Base-by-base conservation (phyloP, 768 basidiomycete genomes). In the Fibroporia radiculosa region DNA sequence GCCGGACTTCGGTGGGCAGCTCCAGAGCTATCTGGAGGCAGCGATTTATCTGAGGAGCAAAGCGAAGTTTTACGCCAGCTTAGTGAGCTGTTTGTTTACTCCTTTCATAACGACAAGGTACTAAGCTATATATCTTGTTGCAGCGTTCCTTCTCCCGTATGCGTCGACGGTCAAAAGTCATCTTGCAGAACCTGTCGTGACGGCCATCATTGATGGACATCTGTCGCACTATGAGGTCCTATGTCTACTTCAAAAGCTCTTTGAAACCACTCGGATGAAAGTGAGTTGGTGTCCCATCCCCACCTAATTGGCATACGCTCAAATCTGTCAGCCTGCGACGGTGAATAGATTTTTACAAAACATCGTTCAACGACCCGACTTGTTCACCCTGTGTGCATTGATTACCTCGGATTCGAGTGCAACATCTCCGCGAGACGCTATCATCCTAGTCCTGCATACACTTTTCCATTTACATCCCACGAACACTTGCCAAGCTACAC, bases 401-500 rank as follows among this genome's bases (percentile, higher is more conserved):
- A 4, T 19, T 3, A 29, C 24, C 1, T 11, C 28, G 6, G 29
- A 43, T 40, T 42, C 38, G 24, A 54, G 23, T 31, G 49, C 32
- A 24, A 51, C 51, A 7, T 50, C 59, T 4, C 55, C 62, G 24
- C 71, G 80, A 18, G 68, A 74, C 19, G 63, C 69, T 2, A 57
- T 86, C 23, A 67, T 82, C 28, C 53, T 63, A n/a, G 62, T 88
- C 1, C 63, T 93, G 3, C 70, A 78, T 35, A 62, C 66, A 3
- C 69, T 95, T 1, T 96, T 93, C 68, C 62, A 74, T 44, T 71
- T 82, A 12, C 82, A 93, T 56, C 88, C 92, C 0, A 63, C 70
- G 11, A 90, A 90, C 54, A 84, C 91, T 2, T 93, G 88, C 56
- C 93, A 95, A 59, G 73, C 82, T 8, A 83, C 77, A 3, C 89